Evolutionary conservation across 116 monocot species (phyloP).

Genomic region (Thalassia testudinum): DNA sequence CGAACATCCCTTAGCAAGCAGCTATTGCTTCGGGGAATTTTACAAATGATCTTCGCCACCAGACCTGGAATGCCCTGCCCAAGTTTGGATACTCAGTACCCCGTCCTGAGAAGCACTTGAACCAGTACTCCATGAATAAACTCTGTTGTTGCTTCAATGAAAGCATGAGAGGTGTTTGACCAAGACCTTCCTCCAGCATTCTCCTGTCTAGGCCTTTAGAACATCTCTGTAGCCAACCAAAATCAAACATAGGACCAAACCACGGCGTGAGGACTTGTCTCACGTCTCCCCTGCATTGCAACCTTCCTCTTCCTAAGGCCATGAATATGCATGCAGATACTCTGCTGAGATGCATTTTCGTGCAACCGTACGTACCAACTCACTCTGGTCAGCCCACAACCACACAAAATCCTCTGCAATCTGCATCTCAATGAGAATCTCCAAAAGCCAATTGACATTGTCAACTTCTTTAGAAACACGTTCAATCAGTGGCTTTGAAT

Average conservation of each 20-base stretch:
- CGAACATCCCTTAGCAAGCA: too few species aligned
- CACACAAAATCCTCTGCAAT: slow-evolving; percentile 76
- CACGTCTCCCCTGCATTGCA: slow-evolving; percentile 47
- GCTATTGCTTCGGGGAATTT: too few species aligned
- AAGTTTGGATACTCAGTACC: slow-evolving; percentile 75
- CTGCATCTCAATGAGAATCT: slow-evolving; percentile 55
- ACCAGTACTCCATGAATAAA: slow-evolving; percentile 82
- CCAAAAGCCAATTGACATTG: slow-evolving; percentile 76
- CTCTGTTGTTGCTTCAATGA: slow-evolving; percentile 67
- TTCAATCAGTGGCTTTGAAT: slow-evolving; percentile 39
- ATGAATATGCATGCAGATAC: slow-evolving; percentile 67
- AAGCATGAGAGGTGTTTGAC: slow-evolving; percentile 75
- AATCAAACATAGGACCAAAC: slow-evolving; percentile 82
- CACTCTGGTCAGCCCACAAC: slow-evolving; percentile 59
- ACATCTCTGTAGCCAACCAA: slow-evolving; percentile 91
- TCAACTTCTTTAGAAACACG: slow-evolving; percentile 61
- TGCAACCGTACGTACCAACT: slow-evolving; percentile 53
- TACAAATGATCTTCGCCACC: too few species aligned
- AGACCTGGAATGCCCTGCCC: too few species aligned
- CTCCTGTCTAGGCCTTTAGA: slow-evolving; percentile 64
- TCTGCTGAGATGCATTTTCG: slow-evolving; percentile 55
- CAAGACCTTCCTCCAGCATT: slow-evolving; percentile 60
- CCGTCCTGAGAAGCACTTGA: slow-evolving; percentile 30
- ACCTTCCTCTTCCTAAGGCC: slow-evolving; percentile 58
- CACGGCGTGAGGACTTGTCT: slow-evolving; percentile 48